Conservation (phyloP, 2,329 filamentous ascomycete genomes). For the Nigrospora oryzae region DNA sequence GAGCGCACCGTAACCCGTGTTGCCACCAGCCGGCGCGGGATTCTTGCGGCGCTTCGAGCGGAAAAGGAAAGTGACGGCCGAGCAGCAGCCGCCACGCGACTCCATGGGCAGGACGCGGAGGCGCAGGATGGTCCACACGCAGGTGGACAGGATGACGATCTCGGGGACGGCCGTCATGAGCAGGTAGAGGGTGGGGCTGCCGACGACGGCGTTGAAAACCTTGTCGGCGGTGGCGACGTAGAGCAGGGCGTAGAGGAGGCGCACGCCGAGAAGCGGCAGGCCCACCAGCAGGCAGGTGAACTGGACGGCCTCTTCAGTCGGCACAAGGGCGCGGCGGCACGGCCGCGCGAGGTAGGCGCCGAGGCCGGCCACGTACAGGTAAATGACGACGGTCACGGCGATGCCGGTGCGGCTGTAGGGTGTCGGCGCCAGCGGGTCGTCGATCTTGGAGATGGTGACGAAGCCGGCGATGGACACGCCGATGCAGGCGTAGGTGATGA, state of each 20-base stretch:
- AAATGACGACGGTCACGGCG: neutral
- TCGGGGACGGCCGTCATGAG: constrained; percentile 1
- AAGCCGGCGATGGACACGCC: neutral
- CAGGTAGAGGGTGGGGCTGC: neutral
- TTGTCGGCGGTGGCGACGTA: neutral
- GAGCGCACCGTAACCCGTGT: no score
- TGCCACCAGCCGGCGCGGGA: no score
- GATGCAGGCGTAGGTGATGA: neutral
- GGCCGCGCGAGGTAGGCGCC: neutral
- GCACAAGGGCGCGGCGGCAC: neutral
- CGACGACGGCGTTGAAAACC: neutral
- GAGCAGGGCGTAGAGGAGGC: neutral
- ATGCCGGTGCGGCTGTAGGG: neutral
- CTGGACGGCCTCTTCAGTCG: neutral
- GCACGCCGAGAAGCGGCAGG: neutral
- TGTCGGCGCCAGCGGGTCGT: neutral
- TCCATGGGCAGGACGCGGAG: neutral
- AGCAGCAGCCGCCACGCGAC: no score
- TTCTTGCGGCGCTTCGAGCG: no score
- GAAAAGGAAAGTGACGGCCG: no score
- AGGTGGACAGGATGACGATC: constrained; percentile 8
- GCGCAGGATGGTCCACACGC: neutral
- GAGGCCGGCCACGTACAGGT: neutral
- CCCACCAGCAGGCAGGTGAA: neutral
- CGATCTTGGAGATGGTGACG: neutral